Evolutionary conservation across 108 stramenopile species (phyloP).

Genomic region (Pseudonitzschia multiseries): DNA sequence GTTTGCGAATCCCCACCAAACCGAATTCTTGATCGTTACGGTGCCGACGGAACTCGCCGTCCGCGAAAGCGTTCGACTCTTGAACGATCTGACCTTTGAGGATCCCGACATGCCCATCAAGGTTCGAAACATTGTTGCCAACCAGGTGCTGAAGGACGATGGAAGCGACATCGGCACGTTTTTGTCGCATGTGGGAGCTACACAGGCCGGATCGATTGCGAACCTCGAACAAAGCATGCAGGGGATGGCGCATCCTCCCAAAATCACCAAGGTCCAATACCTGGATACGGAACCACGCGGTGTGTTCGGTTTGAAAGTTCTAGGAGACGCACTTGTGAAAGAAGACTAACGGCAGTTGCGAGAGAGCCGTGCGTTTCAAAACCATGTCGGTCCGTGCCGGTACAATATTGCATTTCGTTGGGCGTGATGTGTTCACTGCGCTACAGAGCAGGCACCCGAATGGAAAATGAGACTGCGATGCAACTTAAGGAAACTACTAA

Average conservation of each 20-base stretch:
- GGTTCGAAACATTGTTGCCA: constrained; percentile 81
- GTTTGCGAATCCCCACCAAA: constrained; percentile 77
- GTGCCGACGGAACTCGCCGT: constrained; percentile 87
- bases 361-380: no score
- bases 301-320: constrained; percentile 79
- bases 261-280: constrained; percentile 61
- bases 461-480: no score
- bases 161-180: constrained; percentile 47
- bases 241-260: constrained; percentile 36
- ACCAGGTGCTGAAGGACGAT: constrained; percentile 79
- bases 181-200: constrained; percentile 35
- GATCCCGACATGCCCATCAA: constrained; percentile 85
- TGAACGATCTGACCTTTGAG: constrained; percentile 88
- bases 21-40: constrained; percentile 92
- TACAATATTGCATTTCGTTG: no score
- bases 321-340: constrained; percentile 58
- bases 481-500: no score
- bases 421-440: no score
- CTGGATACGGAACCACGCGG: constrained; percentile 87
- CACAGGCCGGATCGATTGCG: constrained; percentile 40
- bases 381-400: no score
- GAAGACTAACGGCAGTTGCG: constrained; percentile 17
- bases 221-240: constrained; percentile 39
- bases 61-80: constrained; percentile 76
- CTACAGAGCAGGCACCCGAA: no score